Conservation (phyloP, 1,139 yeast species). For the Taphrina flavorubra region DNA sequence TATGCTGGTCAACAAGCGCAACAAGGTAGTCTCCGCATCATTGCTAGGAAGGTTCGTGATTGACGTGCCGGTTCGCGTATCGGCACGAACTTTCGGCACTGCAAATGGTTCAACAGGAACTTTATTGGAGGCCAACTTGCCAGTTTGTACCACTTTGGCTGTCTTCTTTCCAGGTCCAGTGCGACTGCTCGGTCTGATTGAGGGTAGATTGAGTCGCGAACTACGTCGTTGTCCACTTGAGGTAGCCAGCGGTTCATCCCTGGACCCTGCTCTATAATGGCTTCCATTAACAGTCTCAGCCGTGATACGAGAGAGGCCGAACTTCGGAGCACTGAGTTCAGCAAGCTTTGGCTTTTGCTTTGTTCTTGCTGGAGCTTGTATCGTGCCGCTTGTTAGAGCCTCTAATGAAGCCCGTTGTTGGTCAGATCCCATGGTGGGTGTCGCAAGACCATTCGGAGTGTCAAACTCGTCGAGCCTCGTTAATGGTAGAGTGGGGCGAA, state of each 20-base stretch:
- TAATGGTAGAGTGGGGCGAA: conserved; percentile 29
- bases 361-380: conserved; percentile 19
- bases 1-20: conserved; percentile 63
- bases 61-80: neutral
- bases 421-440: conserved; percentile 24
- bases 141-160: neutral
- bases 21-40: conserved; percentile 57
- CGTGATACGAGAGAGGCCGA: conserved; percentile 22
- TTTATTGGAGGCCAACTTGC: neutral
- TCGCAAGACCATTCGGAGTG: conserved; percentile 22
- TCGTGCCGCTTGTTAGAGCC: conserved; percentile 7
- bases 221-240: conserved; percentile 28
- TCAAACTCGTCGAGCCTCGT: conserved; percentile 21
- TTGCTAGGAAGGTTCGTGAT: conserved; percentile 48
- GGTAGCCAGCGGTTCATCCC: neutral
- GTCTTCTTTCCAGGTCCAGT: conserved; percentile 5
- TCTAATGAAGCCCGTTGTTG: conserved; percentile 29
- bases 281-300: conserved; percentile 10
- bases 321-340: conserved; percentile 27
- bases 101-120: neutral
- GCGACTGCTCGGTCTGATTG: conserved; percentile 6
- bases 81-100: neutral
- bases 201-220: conserved; percentile 17
- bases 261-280: neutral
- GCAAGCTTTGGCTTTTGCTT: conserved; percentile 23